Conservation (phyloP, 768 basidiomycete genomes). For the Porphyrellus cyaneotinctus region DNA sequence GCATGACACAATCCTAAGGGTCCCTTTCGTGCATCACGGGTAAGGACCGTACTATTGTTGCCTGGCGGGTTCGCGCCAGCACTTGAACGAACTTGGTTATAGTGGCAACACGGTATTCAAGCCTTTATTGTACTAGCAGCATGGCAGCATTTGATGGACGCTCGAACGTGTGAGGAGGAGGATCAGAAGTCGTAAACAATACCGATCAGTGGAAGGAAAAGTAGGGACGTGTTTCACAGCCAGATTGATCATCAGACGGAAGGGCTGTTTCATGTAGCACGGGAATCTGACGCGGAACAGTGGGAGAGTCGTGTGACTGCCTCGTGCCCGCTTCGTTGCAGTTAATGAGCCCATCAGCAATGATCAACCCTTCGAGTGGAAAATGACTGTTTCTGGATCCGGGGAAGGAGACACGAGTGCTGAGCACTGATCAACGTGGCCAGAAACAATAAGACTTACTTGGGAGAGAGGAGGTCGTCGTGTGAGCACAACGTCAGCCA, state of each 20-base stretch:
- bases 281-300: background rate
- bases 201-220: background rate
- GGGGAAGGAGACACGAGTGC: background rate
- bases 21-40: background rate
- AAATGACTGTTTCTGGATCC: background rate
- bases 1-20: background rate
- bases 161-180: background rate
- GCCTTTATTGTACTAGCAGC: background rate
- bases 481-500: background rate
- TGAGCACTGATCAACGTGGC: background rate
- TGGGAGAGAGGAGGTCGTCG: background rate
- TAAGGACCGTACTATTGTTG: background rate
- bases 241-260: background rate
- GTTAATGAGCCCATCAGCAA: background rate
- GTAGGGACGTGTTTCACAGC: background rate
- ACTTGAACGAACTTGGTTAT: slow-evolving; percentile 2
- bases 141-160: background rate
- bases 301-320: background rate
- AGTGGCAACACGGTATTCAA: background rate
- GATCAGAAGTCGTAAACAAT: background rate
- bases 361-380: background rate
- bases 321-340: background rate
- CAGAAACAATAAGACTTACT: background rate
- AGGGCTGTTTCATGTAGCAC: background rate
- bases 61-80: background rate